Percentiles rank a stretch among this genome's conserved stretches.
These are phyloP conservation scores for Taiozyma sp. DNA, from an alignment of 1,139 yeast species.

Conservation along the genomic window DNA sequence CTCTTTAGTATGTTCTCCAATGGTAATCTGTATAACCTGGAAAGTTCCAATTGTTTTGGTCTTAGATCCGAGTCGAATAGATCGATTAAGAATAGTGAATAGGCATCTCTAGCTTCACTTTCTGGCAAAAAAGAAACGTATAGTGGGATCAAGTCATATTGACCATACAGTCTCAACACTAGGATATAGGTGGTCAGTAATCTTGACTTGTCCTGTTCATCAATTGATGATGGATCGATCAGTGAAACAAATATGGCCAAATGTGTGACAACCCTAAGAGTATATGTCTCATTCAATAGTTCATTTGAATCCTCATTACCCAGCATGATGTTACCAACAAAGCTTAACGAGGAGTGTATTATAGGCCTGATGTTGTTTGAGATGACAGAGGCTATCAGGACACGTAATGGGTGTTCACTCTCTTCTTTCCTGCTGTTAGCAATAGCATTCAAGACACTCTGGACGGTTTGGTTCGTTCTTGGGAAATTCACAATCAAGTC, in stretches of 20 bases:
- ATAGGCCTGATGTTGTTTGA: slow-evolving; percentile 48
- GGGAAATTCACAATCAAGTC: slow-evolving; percentile 38
- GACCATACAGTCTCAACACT: slow-evolving; percentile 31
- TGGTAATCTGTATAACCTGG: slow-evolving; percentile 50
- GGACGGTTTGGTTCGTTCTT: slow-evolving; percentile 34
- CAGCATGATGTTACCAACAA: slow-evolving; percentile 27
- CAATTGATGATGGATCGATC: slow-evolving; percentile 38
- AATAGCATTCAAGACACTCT: slow-evolving; percentile 54
- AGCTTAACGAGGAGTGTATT: slow-evolving; percentile 33
- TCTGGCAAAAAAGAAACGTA: slow-evolving; percentile 38
- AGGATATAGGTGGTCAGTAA: slow-evolving; percentile 36
- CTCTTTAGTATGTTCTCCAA: slow-evolving; percentile 56
- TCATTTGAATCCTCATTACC: slow-evolving; percentile 31
- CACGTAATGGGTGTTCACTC: slow-evolving; percentile 68
- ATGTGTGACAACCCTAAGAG: slow-evolving; percentile 72
- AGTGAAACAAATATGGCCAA: slow-evolving; percentile 57
- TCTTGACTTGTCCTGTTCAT: slow-evolving; percentile 44
- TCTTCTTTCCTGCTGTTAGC: slow-evolving; percentile 43
- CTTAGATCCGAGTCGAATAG: slow-evolving; percentile 51
- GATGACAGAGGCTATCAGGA: slow-evolving; percentile 73
- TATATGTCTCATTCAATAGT: slow-evolving; percentile 44
- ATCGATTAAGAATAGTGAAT: slow-evolving; percentile 61
- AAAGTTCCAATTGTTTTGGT: slow-evolving; percentile 53
- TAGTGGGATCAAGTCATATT: slow-evolving; percentile 41
- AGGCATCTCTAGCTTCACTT: slow-evolving; percentile 57